Evolutionary conservation across 176 grass and related monocot genomes (phyloP), one percentile per base, ranked within the genome.

Genomic region (Bromus sterilis): DNA sequence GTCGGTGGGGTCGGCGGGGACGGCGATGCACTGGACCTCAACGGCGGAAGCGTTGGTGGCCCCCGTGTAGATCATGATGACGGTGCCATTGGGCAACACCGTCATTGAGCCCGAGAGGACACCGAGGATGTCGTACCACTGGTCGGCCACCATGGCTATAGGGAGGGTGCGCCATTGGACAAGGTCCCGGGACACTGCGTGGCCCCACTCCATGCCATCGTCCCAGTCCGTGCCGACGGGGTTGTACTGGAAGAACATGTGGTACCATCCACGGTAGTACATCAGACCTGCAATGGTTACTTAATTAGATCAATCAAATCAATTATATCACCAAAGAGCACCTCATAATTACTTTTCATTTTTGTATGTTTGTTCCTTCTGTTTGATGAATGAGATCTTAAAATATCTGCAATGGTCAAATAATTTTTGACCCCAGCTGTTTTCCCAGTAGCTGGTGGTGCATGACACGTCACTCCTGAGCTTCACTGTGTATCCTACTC

Each of bases 171-270:
- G 16, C 62, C 62, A 66, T 1, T 18, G 62, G 31, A 66, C 62
- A 3, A 35, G 18, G 18, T 66, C 30, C 62, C 16, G 7, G 1
- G 62, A 21, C 62, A 66, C 62, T 1, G 62, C 62, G 0, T 66
- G 63, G 33, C 63, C 63, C 63, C 63, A 66, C 1, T 37, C 44
- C 44, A 48, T 69, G 66, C 39, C 24, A 36, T 69, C 23, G 15
- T 29, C 60, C 29, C 33, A 32, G 6, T 32, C 39, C 12, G 67
- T 40, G 37, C 67, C 67, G 2, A 28, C 7, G 0, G 37, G 67
- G 39, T 70, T 70, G 67, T 70, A 40, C 12, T 70, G 60, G 60
- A 32, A 63, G 60, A 63, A 63, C 29, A 63, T 28, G 60, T 32
- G 28, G 15, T 63, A 63, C 60, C 60, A 63, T 63, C 60, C 29